Evolutionary conservation across 2,329 filamentous ascomycete species (phyloP), one percentile per base, ranked within the genome.

Genomic region (Mariannaea sp.): DNA sequence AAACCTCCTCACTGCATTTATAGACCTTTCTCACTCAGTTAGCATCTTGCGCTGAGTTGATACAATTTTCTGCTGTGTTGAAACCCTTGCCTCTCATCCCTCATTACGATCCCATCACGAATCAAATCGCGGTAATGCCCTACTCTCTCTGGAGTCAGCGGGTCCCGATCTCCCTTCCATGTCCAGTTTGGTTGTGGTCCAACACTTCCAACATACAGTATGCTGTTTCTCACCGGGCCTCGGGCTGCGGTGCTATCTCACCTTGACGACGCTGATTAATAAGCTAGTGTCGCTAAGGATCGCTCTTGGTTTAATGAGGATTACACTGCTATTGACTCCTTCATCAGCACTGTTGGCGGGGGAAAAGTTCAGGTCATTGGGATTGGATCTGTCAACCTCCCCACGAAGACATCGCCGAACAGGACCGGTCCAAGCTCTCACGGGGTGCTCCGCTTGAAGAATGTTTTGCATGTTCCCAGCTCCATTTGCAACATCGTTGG

Each of bases 391-490:
- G 53, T 57, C 5, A 14, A 17, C 10, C 35, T 56, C 5, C 49
- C 40, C 22, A 44, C 40, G 12, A 56, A 49, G 30, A 33, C 8
- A 20, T 50, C 35, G 3, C 42, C 42, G 3, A 40, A 22, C 9
- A 26, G n/a, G 24, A 19, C 38, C 19, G 53, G 53, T 12, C 40
- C 39, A 1, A 3, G 26, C 7, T 53, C 35, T 1, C 55, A 49
- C n/a, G 32, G 33, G 17, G 39, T 32, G 9, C 7, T 49, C 19
- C 26, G 6, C 7, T 39, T 36, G 12, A 46, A 12, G 60, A 59
- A 9, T 68, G 75, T 57, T 1, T 12, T 57, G 24, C 38, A 54
- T 19, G 36, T 30, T 14, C 55, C 55, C 7, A 5, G 10, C 19
- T 8, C 13, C 10, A 7, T 35, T 24, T 57, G 49, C 24, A 54